These are phyloP conservation scores for Zoysia matrella DNA, from an alignment of 202 grass and related monocot genomes.

Conservation along the genomic window DNA sequence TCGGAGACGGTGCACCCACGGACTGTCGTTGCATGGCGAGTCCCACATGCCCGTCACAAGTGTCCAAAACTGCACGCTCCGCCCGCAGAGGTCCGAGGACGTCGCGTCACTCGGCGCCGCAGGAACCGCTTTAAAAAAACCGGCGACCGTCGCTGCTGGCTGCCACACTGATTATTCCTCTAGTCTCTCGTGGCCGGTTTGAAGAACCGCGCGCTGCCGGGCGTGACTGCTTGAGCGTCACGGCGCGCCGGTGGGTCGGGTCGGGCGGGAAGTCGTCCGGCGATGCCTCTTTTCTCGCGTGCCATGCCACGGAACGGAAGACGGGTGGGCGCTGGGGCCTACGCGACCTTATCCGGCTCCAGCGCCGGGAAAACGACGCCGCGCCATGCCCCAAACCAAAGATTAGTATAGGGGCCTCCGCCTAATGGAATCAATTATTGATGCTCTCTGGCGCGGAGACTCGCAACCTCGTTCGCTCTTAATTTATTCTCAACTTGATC, in stretches of 20 bases:
- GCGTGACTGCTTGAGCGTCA: too few species aligned
- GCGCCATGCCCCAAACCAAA: not conserved
- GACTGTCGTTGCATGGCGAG: not conserved
- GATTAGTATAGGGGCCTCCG: not conserved
- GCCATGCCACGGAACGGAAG: too few species aligned
- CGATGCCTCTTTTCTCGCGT: too few species aligned
- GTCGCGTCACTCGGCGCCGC: constrained; percentile 1
- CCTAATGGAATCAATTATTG: constrained; percentile 46
- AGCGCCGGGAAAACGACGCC: constrained; percentile 31
- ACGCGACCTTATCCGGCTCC: constrained; percentile 37
- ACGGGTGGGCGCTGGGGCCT: constrained; percentile 3
- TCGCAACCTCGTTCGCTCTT: not conserved
- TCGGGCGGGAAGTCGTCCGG: not conserved
- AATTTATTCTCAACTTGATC: too few species aligned
- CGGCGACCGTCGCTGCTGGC: not conserved
- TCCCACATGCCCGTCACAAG: not conserved
- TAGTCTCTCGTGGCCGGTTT: not conserved
- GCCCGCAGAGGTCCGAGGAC: constrained; percentile 12
- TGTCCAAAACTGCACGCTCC: not conserved
- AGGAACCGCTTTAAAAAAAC: not conserved
- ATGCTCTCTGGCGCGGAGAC: constrained; percentile 29
- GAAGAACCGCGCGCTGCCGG: too few species aligned
- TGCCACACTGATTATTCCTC: not conserved
- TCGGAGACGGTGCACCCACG: constrained; percentile 1
- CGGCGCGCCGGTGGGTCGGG: not conserved